A percentile compares a stretch with the other conserved stretches of the same genome.
These are phyloP conservation scores for Talaromyces sp. DNA, from an alignment of 2,329 filamentous ascomycete genomes.

Conservation along the genomic window DNA sequence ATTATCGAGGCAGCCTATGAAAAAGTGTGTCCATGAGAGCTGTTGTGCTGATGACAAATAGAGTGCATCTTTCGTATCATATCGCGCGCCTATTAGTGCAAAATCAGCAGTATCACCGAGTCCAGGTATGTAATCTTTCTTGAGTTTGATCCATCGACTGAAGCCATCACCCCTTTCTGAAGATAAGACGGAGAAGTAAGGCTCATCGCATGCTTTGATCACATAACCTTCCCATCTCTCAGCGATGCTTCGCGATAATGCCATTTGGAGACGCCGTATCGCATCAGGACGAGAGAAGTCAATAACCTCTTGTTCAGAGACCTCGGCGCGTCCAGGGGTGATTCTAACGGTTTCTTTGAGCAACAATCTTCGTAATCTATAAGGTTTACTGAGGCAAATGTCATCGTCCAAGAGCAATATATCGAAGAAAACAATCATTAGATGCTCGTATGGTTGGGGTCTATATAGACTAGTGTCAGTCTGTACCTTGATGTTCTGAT, in stretches of 20 bases:
- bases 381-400: slow-evolving; percentile 46
- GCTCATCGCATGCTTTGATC: slow-evolving; percentile 68
- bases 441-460: slow-evolving; percentile 52
- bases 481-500: neutral
- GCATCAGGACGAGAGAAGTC: slow-evolving; percentile 59
- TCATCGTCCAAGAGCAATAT: slow-evolving; percentile 56
- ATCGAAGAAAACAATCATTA: slow-evolving; percentile 62
- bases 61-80: slow-evolving; percentile 61
- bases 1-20: slow-evolving; percentile 72
- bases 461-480: slow-evolving; percentile 24
- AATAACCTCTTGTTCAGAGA: slow-evolving; percentile 64
- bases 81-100: slow-evolving; percentile 70
- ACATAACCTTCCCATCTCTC: slow-evolving; percentile 73
- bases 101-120: slow-evolving; percentile 83
- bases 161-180: slow-evolving; percentile 26
- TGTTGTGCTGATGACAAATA: slow-evolving; percentile 49
- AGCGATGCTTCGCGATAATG: slow-evolving; percentile 65
- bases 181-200: slow-evolving; percentile 64
- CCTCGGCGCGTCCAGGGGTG: slow-evolving; percentile 60
- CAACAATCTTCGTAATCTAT: slow-evolving; percentile 44
- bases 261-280: slow-evolving; percentile 54
- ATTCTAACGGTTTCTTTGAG: slow-evolving; percentile 55
- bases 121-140: slow-evolving; percentile 76
- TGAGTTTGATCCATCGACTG: slow-evolving; percentile 70
- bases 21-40: slow-evolving; percentile 74